Base-by-base conservation (phyloP, 208 protist genomes). In the Crithidia acanthocephali region DNA sequence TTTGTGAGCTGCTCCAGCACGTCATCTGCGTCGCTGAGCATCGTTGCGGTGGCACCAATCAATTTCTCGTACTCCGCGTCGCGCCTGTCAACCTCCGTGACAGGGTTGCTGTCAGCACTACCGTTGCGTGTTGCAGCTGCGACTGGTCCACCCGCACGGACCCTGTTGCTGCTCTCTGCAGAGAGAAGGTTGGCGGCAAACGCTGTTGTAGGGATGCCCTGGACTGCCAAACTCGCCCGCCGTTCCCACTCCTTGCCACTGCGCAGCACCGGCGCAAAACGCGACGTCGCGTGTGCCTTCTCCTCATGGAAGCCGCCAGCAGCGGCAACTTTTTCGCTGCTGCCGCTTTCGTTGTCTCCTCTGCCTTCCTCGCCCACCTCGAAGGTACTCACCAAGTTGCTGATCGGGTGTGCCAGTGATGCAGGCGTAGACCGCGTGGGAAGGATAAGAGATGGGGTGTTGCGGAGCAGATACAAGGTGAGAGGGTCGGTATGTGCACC, bases 221-320 rank as follows among this genome's bases (percentile, higher is more conserved):
- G 64, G 13, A 61, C 64, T 0, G 64, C 57, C 9, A 77, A 22
- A 52, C 57, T 61, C 13, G 72, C 72, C 16, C 72, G 72, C 6
- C 65, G 72, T 28, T 32, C 58, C 72, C 72, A 77, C 64, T 77
- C 72, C 23, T 67, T 65, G 23, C 48, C 72, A 23, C 37, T 50
- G 4, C 65, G 72, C 56, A 77, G 40, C 22, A 62, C 65, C 11
- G 35, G n/a, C 9, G 25, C 23, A 53, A 68, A 77, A 9, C 35
- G 51, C 7, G 30, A 48, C 11, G 37, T 2, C 20, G 5, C 20
- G 4, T 52, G 15, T 20, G 15, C 20, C 59, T 25, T 22, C 3
- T 20, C 32, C 10, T 22, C 55, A 4, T 30, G 10, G 4, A 23
- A 1, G 5, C 0, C 28, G 10, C 15, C 20, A 5, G 51, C 23